Conservation (phyloP, 805 yeast species). For the Saccharomycopsis sp. region DNA sequence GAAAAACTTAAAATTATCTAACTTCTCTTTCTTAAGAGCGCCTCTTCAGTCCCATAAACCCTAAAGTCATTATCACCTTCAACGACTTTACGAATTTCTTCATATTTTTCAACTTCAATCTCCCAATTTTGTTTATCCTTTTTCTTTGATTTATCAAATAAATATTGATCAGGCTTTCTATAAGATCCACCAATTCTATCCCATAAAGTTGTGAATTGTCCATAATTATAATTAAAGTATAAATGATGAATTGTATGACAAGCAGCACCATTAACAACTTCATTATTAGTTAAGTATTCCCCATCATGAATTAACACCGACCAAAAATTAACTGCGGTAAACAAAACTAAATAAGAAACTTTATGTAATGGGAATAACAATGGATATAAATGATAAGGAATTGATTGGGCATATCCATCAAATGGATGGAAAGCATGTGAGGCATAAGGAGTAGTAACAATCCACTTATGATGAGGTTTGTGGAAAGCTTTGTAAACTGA, state of each 20-base stretch:
- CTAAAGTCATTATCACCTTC: constrained; percentile 76
- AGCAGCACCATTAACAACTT: constrained; percentile 94
- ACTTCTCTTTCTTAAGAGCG: constrained; percentile 22
- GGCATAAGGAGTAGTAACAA: constrained; percentile 96
- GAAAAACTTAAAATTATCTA: too few relatives aligned
- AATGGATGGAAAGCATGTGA: constrained; percentile 98
- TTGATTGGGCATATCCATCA: constrained; percentile 88
- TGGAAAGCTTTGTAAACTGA: constrained; percentile 76
- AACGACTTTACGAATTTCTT: constrained; percentile 65
- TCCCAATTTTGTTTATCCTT: constrained; percentile 59
- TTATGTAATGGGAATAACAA: constrained; percentile 90
- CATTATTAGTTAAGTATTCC: constrained; percentile 87
- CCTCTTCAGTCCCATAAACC: constrained; percentile 54
- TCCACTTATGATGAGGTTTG: constrained; percentile 99
- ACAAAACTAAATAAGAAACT: constrained; percentile 69
- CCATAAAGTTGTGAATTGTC: constrained; percentile 98
- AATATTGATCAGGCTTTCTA: constrained; percentile 83
- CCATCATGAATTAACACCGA: constrained; percentile 99
- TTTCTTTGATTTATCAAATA: constrained; percentile 60
- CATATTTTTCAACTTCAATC: constrained; percentile 67
- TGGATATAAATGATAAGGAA: constrained; percentile 92
- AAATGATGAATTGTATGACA: constrained; percentile 96
- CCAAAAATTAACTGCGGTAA: constrained; percentile 94
- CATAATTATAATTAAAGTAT: constrained; percentile 96
- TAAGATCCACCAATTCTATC: constrained; percentile 93